These are phyloP conservation scores for Lactuca sativa DNA, from an alignment of 129 eudicot genomes.

Conservation along the genomic window DNA sequence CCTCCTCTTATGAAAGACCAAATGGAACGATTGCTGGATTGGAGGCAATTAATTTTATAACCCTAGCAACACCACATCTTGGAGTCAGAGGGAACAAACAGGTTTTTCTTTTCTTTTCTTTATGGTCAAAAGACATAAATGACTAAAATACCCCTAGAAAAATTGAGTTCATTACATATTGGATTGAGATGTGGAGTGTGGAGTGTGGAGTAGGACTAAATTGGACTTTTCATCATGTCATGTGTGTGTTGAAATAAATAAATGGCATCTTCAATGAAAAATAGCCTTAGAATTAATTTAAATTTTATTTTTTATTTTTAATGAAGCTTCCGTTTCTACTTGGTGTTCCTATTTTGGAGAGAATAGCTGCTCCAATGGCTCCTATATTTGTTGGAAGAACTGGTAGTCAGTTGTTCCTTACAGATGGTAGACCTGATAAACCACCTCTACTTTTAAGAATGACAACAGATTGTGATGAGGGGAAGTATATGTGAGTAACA, in stretches of 20 bases:
- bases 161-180: no score
- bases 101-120: slow-evolving; percentile 42
- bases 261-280: no score
- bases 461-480: slow-evolving; percentile 90
- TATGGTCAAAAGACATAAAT: no score
- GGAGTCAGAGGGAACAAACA: slow-evolving; percentile 98
- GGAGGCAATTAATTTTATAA: slow-evolving; percentile 83
- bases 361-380: slow-evolving; percentile 89
- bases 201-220: no score
- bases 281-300: no score
- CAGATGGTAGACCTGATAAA: slow-evolving; percentile 73
- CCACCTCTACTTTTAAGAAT: slow-evolving; percentile 89
- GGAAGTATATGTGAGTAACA: slow-evolving; percentile 69
- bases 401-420: slow-evolving; percentile 89
- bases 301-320: no score
- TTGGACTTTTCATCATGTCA: no score
- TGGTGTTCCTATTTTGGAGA: slow-evolving; percentile 86
- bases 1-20: not conserved
- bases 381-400: slow-evolving; percentile 81
- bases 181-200: not conserved
- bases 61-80: slow-evolving; percentile 94
- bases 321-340: slow-evolving; percentile 81
- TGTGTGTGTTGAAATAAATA: no score
- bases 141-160: no score
- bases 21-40: slow-evolving; percentile 75